These are phyloP conservation scores for Amanita jacksonii DNA, from an alignment of 768 basidiomycete species.

Conservation along the genomic window DNA sequence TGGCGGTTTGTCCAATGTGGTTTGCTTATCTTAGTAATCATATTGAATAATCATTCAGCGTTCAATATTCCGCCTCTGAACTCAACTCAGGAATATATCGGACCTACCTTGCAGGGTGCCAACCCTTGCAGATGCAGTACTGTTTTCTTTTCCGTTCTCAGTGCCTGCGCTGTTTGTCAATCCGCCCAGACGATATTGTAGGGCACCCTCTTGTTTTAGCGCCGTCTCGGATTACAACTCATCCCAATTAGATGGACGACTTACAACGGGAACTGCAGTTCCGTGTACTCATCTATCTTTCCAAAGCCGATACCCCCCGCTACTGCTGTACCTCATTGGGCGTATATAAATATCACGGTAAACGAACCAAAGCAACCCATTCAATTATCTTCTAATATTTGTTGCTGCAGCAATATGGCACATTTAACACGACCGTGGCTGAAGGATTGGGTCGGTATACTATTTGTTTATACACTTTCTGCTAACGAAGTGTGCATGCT, in stretches of 20 bases:
- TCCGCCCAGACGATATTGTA: conserved; percentile 4
- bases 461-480: too few relatives aligned
- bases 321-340: conserved; percentile 40
- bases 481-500: too few relatives aligned
- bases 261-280: conserved; percentile 39
- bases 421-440: conserved; percentile 25
- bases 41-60: conserved; percentile 16
- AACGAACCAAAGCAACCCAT: too few relatives aligned
- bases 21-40: background rate
- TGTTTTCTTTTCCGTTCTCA: conserved; percentile 42
- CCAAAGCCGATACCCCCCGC: conserved; percentile 26
- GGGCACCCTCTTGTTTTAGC: background rate
- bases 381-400: too few relatives aligned
- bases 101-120: conserved; percentile 23
- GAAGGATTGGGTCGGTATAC: conserved; percentile 21
- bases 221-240: conserved; percentile 5
- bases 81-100: conserved; percentile 23
- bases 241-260: conserved; percentile 32
- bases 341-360: conserved; percentile 36
- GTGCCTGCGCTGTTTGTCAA: conserved; percentile 45
- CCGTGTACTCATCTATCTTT: conserved; percentile 27
- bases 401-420: conserved; percentile 17
- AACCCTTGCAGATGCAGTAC: conserved; percentile 43
- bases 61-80: conserved; percentile 27
- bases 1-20: conserved; percentile 22